Conservation (phyloP, 2,329 filamentous ascomycete genomes). For the Colletotrichum plurivorum region DNA sequence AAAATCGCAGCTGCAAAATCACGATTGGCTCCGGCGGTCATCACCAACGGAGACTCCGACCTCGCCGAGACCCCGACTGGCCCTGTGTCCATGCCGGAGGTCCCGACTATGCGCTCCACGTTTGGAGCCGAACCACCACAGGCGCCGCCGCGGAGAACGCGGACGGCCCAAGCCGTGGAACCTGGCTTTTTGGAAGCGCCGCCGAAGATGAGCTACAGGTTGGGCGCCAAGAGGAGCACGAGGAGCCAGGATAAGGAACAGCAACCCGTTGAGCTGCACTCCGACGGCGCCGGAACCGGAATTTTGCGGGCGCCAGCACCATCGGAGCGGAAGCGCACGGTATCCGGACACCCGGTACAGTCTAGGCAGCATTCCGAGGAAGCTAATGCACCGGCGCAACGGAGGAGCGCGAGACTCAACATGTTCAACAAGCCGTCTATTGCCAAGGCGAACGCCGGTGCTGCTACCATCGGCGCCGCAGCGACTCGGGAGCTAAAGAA, state of each 20-base stretch:
- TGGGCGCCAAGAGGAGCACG: constrained; percentile 60
- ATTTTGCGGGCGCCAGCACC: constrained; percentile 58
- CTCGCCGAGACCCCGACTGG: constrained; percentile 75
- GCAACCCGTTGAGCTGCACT: constrained; percentile 53
- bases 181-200: constrained; percentile 69
- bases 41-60: constrained; percentile 61
- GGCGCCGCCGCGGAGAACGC: constrained; percentile 67
- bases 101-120: constrained; percentile 49
- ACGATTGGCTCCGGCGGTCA: constrained; percentile 57
- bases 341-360: constrained; percentile 84
- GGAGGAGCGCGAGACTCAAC: constrained; percentile 80
- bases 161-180: constrained; percentile 67
- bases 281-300: constrained; percentile 54
- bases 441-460: constrained; percentile 72
- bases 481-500: constrained; percentile 85
- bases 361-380: constrained; percentile 69
- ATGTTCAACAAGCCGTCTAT: constrained; percentile 76
- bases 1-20: constrained; percentile 68
- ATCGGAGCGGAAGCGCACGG: constrained; percentile 86
- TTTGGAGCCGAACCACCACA: constrained; percentile 62
- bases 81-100: constrained; percentile 57
- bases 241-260: constrained; percentile 55
- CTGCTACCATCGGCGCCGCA: constrained; percentile 69
- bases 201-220: constrained; percentile 74
- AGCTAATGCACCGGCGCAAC: constrained; percentile 69